Conservation (phyloP, 2,329 filamentous ascomycete species). For the Cladophialophora exuberans region DNA sequence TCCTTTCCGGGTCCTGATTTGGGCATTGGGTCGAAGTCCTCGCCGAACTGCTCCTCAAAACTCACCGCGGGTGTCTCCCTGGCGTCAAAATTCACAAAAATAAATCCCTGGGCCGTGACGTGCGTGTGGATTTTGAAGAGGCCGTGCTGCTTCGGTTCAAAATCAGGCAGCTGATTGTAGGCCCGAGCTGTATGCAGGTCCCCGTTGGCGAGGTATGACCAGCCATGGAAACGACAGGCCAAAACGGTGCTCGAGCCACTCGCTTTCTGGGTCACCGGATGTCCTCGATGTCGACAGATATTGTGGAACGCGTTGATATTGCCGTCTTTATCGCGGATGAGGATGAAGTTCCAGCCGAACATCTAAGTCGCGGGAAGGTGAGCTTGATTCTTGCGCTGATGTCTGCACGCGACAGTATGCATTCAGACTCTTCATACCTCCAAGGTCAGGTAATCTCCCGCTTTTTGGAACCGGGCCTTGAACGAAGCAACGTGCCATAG, state of each 20-base stretch:
- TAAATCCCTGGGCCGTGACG: conserved; percentile 43
- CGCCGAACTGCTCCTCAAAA: conserved; percentile 58
- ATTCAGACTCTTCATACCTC: conserved; percentile 20
- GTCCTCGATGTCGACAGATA: conserved; percentile 65
- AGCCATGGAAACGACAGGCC: conserved; percentile 65
- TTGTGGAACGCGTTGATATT: conserved; percentile 66
- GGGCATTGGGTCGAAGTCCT: conserved; percentile 47
- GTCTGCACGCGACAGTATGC: too few species aligned
- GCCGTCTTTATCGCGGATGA: conserved; percentile 55
- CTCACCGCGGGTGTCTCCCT: conserved; percentile 49
- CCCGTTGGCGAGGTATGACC: conserved; percentile 63
- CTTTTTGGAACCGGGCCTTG: conserved; percentile 24
- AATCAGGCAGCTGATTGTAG: conserved; percentile 61
- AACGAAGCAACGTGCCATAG: conserved; percentile 30
- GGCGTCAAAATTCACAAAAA: conserved; percentile 62
- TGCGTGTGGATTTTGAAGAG: conserved; percentile 46
- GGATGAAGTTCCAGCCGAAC: conserved; percentile 59
- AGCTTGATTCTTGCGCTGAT: too few species aligned
- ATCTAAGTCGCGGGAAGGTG: conserved; percentile 9
- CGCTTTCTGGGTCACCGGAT: conserved; percentile 49
- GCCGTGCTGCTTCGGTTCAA: conserved; percentile 61
- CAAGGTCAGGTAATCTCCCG: conserved; percentile 28
- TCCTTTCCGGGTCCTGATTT: conserved; percentile 20
- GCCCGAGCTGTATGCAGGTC: conserved; percentile 63
- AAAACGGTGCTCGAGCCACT: conserved; percentile 47